A percentile compares a stretch with the other conserved stretches of the same genome.
phyloP scores from a whole-genome alignment of 768 basidiomycete genomes.

The Amanita muscaria region DNA sequence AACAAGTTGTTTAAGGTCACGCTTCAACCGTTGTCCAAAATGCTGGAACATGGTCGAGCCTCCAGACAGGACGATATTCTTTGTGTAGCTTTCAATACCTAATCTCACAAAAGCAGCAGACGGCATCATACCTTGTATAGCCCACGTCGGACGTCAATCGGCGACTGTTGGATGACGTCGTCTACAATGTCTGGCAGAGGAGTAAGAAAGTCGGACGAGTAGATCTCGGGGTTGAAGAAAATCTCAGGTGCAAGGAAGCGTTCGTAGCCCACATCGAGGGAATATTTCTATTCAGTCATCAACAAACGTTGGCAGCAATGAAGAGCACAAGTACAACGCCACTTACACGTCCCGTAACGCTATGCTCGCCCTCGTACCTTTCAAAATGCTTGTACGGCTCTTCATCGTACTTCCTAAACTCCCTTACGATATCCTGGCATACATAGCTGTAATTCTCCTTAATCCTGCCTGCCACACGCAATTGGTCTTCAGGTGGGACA shows the following conservation, averaged over 20 bases:
- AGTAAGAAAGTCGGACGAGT: conserved; percentile 94
- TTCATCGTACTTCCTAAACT: conserved; percentile 96
- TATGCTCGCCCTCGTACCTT: conserved; percentile 88
- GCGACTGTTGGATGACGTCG: conserved; percentile 88
- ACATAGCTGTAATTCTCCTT: conserved; percentile 99
- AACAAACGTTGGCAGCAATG: neutral
- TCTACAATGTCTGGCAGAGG: conserved; percentile 96
- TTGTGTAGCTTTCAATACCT: neutral
- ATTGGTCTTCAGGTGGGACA: conserved; percentile 94
- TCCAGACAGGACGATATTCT: conserved; percentile 97
- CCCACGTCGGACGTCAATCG: conserved; percentile 94
- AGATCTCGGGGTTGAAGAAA: conserved; percentile 99
- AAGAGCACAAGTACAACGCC: neutral
- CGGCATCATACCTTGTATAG: conserved; percentile 69
- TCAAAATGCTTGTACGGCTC: conserved; percentile 95
- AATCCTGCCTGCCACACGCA: conserved; percentile 84
- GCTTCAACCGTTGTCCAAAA: conserved; percentile 94
- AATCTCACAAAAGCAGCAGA: neutral
- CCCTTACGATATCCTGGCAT: conserved; percentile 97
- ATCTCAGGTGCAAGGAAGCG: conserved; percentile 99
- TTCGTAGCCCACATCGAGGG: conserved; percentile 93
- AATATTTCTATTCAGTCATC: conserved; percentile 64
- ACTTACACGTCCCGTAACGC: conserved; percentile 82
- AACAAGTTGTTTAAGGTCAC: conserved; percentile 90
- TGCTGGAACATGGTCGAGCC: conserved; percentile 99